Percentiles rank a stretch among this genome's conserved stretches.
Conservation (phyloP, 202 grass and related monocot genomes). For the Setaria italica region DNA sequence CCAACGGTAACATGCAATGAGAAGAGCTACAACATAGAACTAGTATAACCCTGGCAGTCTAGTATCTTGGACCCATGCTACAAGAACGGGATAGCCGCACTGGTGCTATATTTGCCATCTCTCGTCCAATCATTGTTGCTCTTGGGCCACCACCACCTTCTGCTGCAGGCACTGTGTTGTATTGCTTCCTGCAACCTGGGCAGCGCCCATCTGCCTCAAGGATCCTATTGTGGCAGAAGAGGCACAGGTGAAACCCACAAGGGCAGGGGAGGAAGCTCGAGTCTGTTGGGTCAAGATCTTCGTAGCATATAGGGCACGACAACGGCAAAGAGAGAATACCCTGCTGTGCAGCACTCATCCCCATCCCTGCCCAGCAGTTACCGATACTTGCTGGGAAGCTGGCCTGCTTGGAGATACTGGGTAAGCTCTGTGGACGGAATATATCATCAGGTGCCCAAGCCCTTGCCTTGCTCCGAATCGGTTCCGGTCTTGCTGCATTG, state of each 20-base stretch:
- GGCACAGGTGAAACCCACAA: conserved; percentile 90
- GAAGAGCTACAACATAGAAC: conserved; percentile 50
- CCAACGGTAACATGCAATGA: conserved; percentile 43
- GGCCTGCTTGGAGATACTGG: conserved; percentile 79
- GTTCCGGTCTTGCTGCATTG: conserved; percentile 45
- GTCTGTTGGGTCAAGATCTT: conserved; percentile 89
- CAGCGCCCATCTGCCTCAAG: conserved; percentile 82
- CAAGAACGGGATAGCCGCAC: conserved; percentile 67
- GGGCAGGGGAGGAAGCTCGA: conserved; percentile 85
- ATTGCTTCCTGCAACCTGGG: conserved; percentile 97
- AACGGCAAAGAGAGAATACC: conserved; percentile 56
- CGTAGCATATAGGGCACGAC: conserved; percentile 92
- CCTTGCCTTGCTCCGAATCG: conserved; percentile 47
- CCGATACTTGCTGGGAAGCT: conserved; percentile 63
- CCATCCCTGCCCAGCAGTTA: conserved; percentile 51
- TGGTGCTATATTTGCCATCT: conserved; percentile 49
- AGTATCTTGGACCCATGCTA: conserved; percentile 91
- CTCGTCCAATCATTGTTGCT: conserved; percentile 35
- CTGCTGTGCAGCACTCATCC: conserved; percentile 48
- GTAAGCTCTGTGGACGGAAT: conserved; percentile 84
- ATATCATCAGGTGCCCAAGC: conserved; percentile 89
- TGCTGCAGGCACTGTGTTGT: conserved; percentile 55
- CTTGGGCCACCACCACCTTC: conserved; percentile 1
- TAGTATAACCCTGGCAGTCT: conserved; percentile 49
- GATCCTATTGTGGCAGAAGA: conserved; percentile 99